phyloP scores from a whole-genome alignment of 1,284 basidiomycete species.

The Ceratobasidium sp. region DNA sequence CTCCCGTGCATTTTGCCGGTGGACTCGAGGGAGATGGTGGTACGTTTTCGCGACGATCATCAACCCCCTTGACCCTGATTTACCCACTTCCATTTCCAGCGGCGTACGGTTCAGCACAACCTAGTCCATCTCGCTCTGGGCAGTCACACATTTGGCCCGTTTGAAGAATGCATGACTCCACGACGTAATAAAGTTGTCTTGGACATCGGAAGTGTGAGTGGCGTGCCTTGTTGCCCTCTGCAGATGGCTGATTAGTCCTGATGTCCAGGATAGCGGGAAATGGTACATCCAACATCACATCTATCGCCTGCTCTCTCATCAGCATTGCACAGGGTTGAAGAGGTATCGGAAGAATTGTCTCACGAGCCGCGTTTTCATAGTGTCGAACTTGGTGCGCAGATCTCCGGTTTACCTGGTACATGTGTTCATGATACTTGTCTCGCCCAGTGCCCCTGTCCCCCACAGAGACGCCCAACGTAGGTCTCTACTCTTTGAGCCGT shows the following conservation, averaged over 20 bases:
- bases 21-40: constrained; percentile 20
- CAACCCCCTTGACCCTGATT: constrained; percentile 41
- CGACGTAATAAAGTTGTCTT: constrained; percentile 13
- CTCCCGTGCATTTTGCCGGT: constrained; percentile 31
- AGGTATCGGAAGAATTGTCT: constrained; percentile 9
- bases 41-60: constrained; percentile 31
- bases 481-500: background rate
- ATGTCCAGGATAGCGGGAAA: constrained; percentile 21
- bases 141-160: constrained; percentile 28
- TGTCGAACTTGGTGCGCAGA: constrained; percentile 24
- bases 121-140: background rate
- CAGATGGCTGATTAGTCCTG: background rate
- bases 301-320: background rate
- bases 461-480: background rate
- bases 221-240: background rate
- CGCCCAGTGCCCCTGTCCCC: constrained; percentile 18
- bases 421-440: background rate
- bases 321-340: constrained; percentile 25
- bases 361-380: constrained; percentile 18
- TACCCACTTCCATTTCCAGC: constrained; percentile 33
- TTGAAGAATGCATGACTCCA: constrained; percentile 11
- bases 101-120: constrained; percentile 25
- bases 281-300: constrained; percentile 10
- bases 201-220: constrained; percentile 39
- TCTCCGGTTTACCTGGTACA: no score